Evolutionary conservation across 345 rosid genomes (phyloP).

Genomic region (Heritiera fomes): DNA sequence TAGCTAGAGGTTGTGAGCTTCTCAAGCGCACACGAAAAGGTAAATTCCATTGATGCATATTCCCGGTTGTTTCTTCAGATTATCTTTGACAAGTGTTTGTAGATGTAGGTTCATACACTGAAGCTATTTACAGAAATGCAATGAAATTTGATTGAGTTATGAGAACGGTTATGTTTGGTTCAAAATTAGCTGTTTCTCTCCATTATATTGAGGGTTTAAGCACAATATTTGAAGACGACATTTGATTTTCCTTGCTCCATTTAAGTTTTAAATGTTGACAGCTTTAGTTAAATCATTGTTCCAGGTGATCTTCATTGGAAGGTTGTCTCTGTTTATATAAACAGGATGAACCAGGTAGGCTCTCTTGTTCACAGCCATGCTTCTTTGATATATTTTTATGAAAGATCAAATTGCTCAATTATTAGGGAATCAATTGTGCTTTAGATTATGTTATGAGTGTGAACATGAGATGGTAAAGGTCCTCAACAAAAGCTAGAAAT

Average conservation of each 20-base stretch:
- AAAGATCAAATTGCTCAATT: conserved; percentile 32
- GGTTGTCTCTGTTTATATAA: conserved; percentile 82
- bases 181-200: neutral
- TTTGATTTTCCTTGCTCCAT: neutral
- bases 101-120: neutral
- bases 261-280: neutral
- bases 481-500: conserved; percentile 34
- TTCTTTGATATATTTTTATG: neutral
- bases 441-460: conserved; percentile 28
- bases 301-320: conserved; percentile 98
- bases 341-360: conserved; percentile 72
- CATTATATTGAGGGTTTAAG: neutral
- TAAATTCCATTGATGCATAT: conserved; percentile 18
- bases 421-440: conserved; percentile 43
- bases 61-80: neutral
- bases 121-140: neutral
- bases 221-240: neutral
- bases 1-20: conserved; percentile 88
- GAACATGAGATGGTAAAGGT: conserved; percentile 25
- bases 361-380: neutral
- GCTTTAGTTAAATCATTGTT: conserved; percentile 8
- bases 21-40: conserved; percentile 97
- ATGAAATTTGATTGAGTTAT: neutral
- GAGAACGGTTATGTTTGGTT: neutral
- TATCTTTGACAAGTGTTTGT: neutral